A percentile compares a stretch with the other conserved stretches of the same genome.
phyloP scores from a whole-genome alignment of 208 protist species.

The Crithidia expoeki region DNA sequence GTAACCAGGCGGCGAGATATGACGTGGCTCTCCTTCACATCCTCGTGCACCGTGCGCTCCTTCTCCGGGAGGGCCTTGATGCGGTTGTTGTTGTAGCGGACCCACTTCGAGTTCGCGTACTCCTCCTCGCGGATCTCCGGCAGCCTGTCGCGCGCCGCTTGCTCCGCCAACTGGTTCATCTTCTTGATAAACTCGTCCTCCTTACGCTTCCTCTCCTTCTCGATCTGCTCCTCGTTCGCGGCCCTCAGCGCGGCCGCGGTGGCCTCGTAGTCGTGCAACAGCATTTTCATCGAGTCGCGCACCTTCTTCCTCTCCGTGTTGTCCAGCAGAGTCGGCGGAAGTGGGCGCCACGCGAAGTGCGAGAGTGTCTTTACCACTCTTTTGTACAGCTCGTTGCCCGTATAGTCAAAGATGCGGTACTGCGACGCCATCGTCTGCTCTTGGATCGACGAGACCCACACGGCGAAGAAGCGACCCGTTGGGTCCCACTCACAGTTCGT shows the following conservation, averaged over 20 bases:
- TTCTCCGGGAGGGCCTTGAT: slow-evolving; percentile 74
- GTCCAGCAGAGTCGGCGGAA: slow-evolving; percentile 68
- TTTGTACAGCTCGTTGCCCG: slow-evolving; percentile 70
- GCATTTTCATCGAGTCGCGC: slow-evolving; percentile 52
- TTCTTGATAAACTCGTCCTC: slow-evolving; percentile 78
- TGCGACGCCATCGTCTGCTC: slow-evolving; percentile 55
- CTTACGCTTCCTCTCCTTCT: slow-evolving; percentile 53
- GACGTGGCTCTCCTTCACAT: slow-evolving; percentile 76
- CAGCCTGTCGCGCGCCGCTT: slow-evolving; percentile 54
- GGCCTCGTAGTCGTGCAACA: slow-evolving; percentile 74
- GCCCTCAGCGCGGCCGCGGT: slow-evolving; percentile 46
- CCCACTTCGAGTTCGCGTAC: slow-evolving; percentile 67
- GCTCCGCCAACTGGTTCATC: slow-evolving; percentile 70
- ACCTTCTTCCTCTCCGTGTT: slow-evolving; percentile 61
- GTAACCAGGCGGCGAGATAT: slow-evolving; percentile 42
- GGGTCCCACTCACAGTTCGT: slow-evolving; percentile 91
- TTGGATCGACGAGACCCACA: slow-evolving; percentile 79
- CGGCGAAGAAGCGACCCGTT: slow-evolving; percentile 88
- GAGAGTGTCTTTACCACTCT: slow-evolving; percentile 74
- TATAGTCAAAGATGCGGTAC: slow-evolving; percentile 88
- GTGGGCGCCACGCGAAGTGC: slow-evolving; percentile 90
- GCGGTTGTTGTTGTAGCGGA: slow-evolving; percentile 65
- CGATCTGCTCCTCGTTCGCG: slow-evolving; percentile 42
- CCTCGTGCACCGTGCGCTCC: slow-evolving; percentile 69
- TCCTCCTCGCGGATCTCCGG: slow-evolving; percentile 61